Evolutionary conservation across 345 rosid genomes (phyloP).

Genomic region (Camelina neglecta): DNA sequence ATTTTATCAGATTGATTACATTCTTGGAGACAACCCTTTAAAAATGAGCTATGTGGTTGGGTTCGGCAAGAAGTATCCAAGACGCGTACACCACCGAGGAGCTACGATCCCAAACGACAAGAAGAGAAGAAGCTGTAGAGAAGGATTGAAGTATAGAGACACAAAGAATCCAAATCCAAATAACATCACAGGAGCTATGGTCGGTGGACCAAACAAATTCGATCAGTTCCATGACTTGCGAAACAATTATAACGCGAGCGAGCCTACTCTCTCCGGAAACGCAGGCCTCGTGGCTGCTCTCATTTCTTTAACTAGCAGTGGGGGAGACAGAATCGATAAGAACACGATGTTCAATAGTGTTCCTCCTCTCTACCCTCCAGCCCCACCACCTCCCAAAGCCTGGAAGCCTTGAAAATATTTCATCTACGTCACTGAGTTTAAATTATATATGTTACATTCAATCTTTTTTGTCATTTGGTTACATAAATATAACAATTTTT

Average conservation of each 20-base stretch:
- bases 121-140: conserved; percentile 66
- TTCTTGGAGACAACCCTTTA: conserved; percentile 79
- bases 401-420: conserved; percentile 69
- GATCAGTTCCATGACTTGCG: conserved; percentile 72
- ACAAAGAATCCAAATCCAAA: conserved; percentile 62
- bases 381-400: conserved; percentile 76
- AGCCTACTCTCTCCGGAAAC: conserved; percentile 83
- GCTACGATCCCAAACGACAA: conserved; percentile 71
- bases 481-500: neutral
- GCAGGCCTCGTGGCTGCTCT: conserved; percentile 89
- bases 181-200: conserved; percentile 90
- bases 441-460: neutral
- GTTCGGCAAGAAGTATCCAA: conserved; percentile 70
- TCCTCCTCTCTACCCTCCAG: conserved; percentile 77
- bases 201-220: conserved; percentile 72
- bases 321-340: conserved; percentile 58
- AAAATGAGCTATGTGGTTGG: conserved; percentile 92
- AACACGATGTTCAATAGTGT: conserved; percentile 70
- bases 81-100: conserved; percentile 78
- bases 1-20: conserved; percentile 62
- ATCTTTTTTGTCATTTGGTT: neutral
- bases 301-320: conserved; percentile 64
- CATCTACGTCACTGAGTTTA: neutral
- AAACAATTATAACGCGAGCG: conserved; percentile 59
- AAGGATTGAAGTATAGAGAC: conserved; percentile 73